phyloP scores from a whole-genome alignment of 2,329 filamentous ascomycete genomes.

The Monosporascus sp. region DNA sequence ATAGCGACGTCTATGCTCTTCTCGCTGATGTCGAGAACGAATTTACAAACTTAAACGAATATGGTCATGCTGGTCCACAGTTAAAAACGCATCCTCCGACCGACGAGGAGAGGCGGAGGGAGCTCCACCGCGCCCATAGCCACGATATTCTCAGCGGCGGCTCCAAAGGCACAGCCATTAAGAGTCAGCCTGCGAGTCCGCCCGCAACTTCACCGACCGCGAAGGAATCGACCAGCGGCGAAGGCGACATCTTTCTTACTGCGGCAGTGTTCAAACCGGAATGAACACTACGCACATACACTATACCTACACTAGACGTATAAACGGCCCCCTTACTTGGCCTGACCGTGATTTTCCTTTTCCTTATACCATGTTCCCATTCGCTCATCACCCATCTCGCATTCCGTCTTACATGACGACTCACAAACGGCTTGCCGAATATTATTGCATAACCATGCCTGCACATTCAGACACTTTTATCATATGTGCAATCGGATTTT shows the following conservation, averaged over 20 bases:
- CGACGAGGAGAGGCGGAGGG: conserved; percentile 31
- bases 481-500: too few relatives aligned
- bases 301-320: too few relatives aligned
- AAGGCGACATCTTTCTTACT: conserved; percentile 39
- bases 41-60: conserved; percentile 43
- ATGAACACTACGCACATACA: neutral
- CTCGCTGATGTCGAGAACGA: conserved; percentile 62
- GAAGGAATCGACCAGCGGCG: conserved; percentile 25
- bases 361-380: too few relatives aligned
- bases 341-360: too few relatives aligned
- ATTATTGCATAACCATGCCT: too few relatives aligned
- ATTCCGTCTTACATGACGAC: too few relatives aligned
- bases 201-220: conserved; percentile 30
- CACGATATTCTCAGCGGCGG: conserved; percentile 43
- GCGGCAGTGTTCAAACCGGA: conserved; percentile 45
- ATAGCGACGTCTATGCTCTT: conserved; percentile 61
- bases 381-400: too few relatives aligned
- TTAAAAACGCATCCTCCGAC: conserved; percentile 13
- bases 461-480: too few relatives aligned
- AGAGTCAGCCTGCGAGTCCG: conserved; percentile 25
- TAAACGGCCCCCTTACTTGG: too few relatives aligned
- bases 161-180: conserved; percentile 15
- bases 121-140: conserved; percentile 44
- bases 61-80: conserved; percentile 16
- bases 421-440: too few relatives aligned